Conservation (phyloP, 129 eudicot species). For the Oenanthe sinensis region DNA sequence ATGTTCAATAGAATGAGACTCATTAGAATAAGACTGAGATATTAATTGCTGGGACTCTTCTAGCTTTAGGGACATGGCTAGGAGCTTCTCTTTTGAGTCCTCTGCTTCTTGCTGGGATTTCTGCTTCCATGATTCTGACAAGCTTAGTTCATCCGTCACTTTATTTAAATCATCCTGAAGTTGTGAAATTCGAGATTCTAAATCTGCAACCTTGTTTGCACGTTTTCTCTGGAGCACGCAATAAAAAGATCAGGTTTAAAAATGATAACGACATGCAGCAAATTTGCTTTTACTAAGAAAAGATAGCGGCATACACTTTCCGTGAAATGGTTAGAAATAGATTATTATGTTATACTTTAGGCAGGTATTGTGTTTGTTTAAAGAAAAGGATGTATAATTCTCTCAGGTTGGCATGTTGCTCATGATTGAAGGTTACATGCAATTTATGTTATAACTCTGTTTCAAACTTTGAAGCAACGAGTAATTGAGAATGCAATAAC, state of each 20-base stretch:
- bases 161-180: constrained; percentile 58
- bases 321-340: neutral
- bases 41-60: constrained; percentile 49
- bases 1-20: constrained; percentile 3
- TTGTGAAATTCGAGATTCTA: constrained; percentile 60
- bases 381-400: neutral
- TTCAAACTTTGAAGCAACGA: neutral
- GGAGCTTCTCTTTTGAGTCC: constrained; percentile 52
- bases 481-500: neutral
- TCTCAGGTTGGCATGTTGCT: neutral
- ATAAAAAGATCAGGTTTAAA: neutral
- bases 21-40: constrained; percentile 26
- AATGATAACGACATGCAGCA: neutral
- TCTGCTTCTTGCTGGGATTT: constrained; percentile 60
- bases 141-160: constrained; percentile 50
- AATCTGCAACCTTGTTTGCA: constrained; percentile 41
- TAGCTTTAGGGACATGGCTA: constrained; percentile 36
- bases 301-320: neutral
- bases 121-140: constrained; percentile 58
- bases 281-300: neutral
- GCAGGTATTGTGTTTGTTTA: neutral
- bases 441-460: neutral
- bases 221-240: constrained; percentile 46
- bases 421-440: neutral
- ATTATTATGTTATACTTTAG: neutral